phyloP scores from a whole-genome alignment of 2,329 filamentous ascomycete genomes.

The Teratosphaeria destructans region DNA sequence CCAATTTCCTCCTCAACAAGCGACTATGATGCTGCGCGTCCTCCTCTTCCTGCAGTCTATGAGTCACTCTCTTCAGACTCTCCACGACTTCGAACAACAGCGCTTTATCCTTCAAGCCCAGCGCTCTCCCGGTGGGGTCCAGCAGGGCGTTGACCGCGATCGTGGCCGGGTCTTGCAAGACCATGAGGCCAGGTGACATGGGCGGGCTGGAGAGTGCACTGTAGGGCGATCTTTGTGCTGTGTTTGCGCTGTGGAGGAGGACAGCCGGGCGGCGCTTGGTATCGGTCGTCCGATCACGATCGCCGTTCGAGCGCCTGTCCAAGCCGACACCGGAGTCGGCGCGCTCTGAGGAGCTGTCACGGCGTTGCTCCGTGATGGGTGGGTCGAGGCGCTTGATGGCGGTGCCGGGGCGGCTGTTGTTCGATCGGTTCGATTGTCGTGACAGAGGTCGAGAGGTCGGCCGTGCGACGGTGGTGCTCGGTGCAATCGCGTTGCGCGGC shows the following conservation, averaged over 20 bases:
- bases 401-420: slow-evolving; percentile 6
- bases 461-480: not conserved
- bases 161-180: slow-evolving; percentile 24
- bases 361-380: not conserved
- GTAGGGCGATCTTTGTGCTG: not conserved
- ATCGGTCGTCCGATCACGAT: not conserved
- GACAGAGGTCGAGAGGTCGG: not conserved
- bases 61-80: slow-evolving; percentile 44
- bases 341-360: slow-evolving; percentile 17
- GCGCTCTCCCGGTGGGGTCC: slow-evolving; percentile 26
- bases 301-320: slow-evolving; percentile 14
- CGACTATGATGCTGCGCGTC: slow-evolving; percentile 47
- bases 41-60: slow-evolving; percentile 37
- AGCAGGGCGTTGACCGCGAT: slow-evolving; percentile 31
- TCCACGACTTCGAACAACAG: slow-evolving; percentile 42
- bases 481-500: not conserved
- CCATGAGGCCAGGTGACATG: slow-evolving; percentile 19
- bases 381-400: slow-evolving; percentile 4
- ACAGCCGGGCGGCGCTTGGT: slow-evolving; percentile 18
- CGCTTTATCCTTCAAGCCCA: slow-evolving; percentile 46
- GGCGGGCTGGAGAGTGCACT: slow-evolving; percentile 6
- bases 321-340: slow-evolving; percentile 24
- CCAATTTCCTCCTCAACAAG: slow-evolving; percentile 59
- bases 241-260: slow-evolving; percentile 5
- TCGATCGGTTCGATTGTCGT: not conserved